Conservation (phyloP, 1,284 basidiomycete genomes). For the Golubevia pallescens region DNA sequence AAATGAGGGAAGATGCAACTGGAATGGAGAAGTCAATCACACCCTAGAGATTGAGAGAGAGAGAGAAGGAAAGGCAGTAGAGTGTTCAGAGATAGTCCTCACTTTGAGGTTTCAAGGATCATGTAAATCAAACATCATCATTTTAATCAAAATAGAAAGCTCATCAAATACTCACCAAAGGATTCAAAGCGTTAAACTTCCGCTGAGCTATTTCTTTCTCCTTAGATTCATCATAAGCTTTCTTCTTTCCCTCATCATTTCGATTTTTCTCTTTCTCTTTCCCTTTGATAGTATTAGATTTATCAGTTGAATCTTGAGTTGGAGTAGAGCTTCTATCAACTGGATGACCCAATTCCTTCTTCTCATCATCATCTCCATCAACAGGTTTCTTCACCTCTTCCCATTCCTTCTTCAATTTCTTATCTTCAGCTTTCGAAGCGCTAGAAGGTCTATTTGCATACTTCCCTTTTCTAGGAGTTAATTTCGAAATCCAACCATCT, state of each 20-base stretch:
- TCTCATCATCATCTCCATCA: constrained; percentile 13
- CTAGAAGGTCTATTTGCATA: constrained; percentile 1
- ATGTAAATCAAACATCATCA: too few species aligned
- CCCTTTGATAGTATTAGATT: too few species aligned
- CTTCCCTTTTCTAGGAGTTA: constrained; percentile 16
- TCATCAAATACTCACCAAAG: not conserved
- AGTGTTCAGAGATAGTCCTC: constrained; percentile 3
- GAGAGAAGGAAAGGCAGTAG: not conserved
- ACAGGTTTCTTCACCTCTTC: not conserved
- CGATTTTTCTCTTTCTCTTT: too few species aligned
- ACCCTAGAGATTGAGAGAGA: constrained; percentile 8
- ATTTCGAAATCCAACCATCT: not conserved
- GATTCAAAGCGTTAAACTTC: constrained; percentile 4
- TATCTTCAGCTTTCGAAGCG: not conserved
- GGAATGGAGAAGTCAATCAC: constrained; percentile 40
- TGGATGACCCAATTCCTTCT: constrained; percentile 5
- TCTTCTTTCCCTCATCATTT: not conserved
- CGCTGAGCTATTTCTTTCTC: constrained; percentile 10
- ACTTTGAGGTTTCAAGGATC: too few species aligned
- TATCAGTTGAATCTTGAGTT: too few species aligned
- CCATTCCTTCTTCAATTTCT: not conserved
- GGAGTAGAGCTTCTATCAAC: not conserved
- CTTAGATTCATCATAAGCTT: constrained; percentile 2
- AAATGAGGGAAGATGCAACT: constrained; percentile 31
- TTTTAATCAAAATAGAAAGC: not conserved